Base-by-base conservation (phyloP, 139 green algal genomes). In the Pseudopediastrum boryanum region DNA sequence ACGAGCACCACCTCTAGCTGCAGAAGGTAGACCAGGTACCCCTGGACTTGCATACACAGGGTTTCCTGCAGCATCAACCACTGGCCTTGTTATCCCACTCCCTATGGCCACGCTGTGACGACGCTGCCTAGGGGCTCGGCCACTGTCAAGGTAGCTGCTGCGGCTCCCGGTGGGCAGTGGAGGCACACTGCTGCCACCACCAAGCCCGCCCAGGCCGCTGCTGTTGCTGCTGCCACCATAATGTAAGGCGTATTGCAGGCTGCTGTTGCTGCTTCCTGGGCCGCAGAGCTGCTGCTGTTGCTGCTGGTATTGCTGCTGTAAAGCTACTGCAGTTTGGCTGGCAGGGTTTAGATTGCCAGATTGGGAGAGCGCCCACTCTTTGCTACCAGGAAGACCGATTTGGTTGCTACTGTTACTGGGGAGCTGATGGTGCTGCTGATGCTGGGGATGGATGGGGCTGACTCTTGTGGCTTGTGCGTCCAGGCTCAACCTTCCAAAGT, bases 101-200 rank as follows among this genome's bases (percentile, higher is more conserved):
- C 71, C 71, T 33, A 78, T 78, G 2, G 71, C 69, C n/a, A 78
- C 71, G 21, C 71, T 78, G 46, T 56, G 46, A 12, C 46, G 12
- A 16, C 46, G 46, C 46, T 12, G 46, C 46, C 16, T 56, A 16
- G 46, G 46, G 13, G 46, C 46, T 12, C 46, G 46, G 46, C 46
- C 46, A 56, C 46, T 16, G 12, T 16, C 46, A 56, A 12, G 13
- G 46, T 56, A 56, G 46, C 46, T 16, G 46, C 46, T 16, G 46
- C 46, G 46, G 61, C 31, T 35, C 13, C n/a, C 29, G 25, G 61
- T 36, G 1, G 61, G 36, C 61, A 69, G 2, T 50, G 35, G 10
- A 10, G 29, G 10, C 29, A 48, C 27, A 2, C 61, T 36, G 31
- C 36, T 69, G 8, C n/a, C n/a, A n/a, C n/a, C n/a, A n/a, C n/a